Percentiles rank a stretch among this genome's conserved stretches.
These are phyloP conservation scores for Vicia faba DNA, from an alignment of 306 rosid species.

Conservation along the genomic window DNA sequence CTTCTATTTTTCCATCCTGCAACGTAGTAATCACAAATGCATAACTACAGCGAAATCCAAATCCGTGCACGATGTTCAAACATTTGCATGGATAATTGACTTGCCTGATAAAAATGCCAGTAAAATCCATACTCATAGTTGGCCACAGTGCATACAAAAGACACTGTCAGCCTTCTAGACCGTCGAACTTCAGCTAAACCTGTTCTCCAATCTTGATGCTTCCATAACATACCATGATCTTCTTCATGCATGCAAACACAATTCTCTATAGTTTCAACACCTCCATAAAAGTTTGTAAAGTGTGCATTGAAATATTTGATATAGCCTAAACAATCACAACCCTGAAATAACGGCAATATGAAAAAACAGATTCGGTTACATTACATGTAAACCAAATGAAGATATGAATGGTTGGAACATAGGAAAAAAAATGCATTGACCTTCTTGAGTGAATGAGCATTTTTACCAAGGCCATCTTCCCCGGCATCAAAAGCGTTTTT, in stretches of 20 bases:
- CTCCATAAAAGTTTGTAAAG: constrained; percentile 70
- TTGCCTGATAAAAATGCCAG: constrained; percentile 89
- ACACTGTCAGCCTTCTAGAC: constrained; percentile 75
- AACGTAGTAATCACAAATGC: constrained; percentile 25
- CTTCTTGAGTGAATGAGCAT: constrained; percentile 86
- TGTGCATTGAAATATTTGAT: constrained; percentile 79
- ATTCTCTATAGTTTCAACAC: constrained; percentile 80
- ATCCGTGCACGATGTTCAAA: constrained; percentile 23
- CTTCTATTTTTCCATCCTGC: constrained; percentile 87
- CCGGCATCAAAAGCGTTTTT: constrained; percentile 91
- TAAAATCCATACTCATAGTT: constrained; percentile 80
- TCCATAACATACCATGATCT: constrained; percentile 84
- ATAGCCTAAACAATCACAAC: constrained; percentile 82
- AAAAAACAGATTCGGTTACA: constrained; percentile 28
- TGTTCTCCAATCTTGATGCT: constrained; percentile 91
- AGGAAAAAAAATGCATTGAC: constrained; percentile 37
- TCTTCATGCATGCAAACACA: constrained; percentile 88
- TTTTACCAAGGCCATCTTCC: constrained; percentile 82
- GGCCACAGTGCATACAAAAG: constrained; percentile 80
- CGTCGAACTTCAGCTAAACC: constrained; percentile 82
- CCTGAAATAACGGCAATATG: constrained; percentile 51
- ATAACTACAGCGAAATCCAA: background rate
- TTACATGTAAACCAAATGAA: constrained; percentile 26
- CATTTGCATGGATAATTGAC: constrained; percentile 36
- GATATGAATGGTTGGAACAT: background rate